Evolutionary conservation across 1,284 basidiomycete genomes (phyloP).

Genomic region (Malassezia brasiliensis): DNA sequence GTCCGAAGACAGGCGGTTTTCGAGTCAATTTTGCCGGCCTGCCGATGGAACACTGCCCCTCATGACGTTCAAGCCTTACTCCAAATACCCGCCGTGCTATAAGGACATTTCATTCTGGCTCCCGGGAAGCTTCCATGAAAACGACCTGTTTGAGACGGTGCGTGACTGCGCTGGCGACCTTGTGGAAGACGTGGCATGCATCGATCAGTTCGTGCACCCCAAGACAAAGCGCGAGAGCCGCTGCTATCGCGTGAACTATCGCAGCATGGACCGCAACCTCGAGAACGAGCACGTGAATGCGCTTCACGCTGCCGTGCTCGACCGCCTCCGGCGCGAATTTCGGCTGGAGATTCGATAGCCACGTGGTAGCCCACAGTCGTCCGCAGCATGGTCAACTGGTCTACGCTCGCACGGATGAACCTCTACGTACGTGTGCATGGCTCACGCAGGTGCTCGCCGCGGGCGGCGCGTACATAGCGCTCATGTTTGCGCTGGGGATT

Average conservation of each 20-base stretch:
- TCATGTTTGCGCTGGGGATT: slow-evolving; percentile 1
- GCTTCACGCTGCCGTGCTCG: slow-evolving; percentile 56
- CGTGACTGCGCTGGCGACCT: slow-evolving; percentile 82
- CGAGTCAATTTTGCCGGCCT: slow-evolving; percentile 61
- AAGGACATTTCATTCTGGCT: slow-evolving; percentile 57
- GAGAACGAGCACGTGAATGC: slow-evolving; percentile 81
- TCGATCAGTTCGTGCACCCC: slow-evolving; percentile 84
- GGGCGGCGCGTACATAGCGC: slow-evolving; percentile 3
- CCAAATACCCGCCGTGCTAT: slow-evolving; percentile 44
- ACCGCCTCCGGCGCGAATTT: slow-evolving; percentile 51
- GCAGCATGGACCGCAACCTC: slow-evolving; percentile 91
- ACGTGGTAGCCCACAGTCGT: not conserved
- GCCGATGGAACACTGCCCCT: slow-evolving; percentile 56
- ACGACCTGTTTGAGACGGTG: slow-evolving; percentile 92
- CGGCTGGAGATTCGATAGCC: slow-evolving; percentile 29
- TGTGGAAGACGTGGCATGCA: slow-evolving; percentile 78
- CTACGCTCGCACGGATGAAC: slow-evolving; percentile 7
- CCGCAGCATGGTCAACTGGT: slow-evolving; percentile 9
- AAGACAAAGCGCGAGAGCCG: slow-evolving; percentile 70
- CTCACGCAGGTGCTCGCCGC: not conserved
- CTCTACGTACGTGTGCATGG: not conserved
- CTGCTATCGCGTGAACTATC: slow-evolving; percentile 86
- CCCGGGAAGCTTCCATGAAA: slow-evolving; percentile 63
- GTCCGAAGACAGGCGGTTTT: slow-evolving; percentile 79
- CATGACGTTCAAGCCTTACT: slow-evolving; percentile 44